Evolutionary conservation across 75 land plant genomes (phyloP), one percentile per base, ranked within the genome.

Genomic region (Pinus tabuliformis): DNA sequence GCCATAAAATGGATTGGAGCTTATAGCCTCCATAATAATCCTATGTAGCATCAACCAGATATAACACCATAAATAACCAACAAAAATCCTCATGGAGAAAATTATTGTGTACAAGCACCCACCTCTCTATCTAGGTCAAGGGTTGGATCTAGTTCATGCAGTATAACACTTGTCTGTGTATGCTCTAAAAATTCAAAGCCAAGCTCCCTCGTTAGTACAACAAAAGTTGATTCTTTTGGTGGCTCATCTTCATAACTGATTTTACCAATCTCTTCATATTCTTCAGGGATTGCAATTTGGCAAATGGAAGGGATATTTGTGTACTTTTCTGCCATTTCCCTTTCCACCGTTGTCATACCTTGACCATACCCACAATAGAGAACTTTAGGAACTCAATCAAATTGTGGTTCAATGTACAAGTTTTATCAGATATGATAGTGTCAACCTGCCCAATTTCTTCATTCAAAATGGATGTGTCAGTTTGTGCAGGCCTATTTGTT

Each of bases 361-460:
- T 5, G 5, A 39, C 45, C 45, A 39, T 39, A 39, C 94, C 90
- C 8, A 88, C 86, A 75, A 92, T 89, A n/a, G 94, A 92, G 60
- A 91, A 89, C 79, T 89, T 92, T 26, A 85, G 64, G 72, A 89
- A 91, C 26, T 89, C 91, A 91, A 91, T 91, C 75, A 84, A 83
- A 74, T 91, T 91, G 77, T 89, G 89, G 13, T 91, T 91, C 58
- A 91, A 70, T 30, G 93, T 91, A 20, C 91, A 91, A 58, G 91
- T 91, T 78, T 91, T 91, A 73, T 91, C 91, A 65, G 89, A 89
- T 5, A 89, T 81, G 49, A 91, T 91, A 21, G 89, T 89, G 57
- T 89, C 91, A 13, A 89, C 89, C 75, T 89, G 89, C 18, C 94
- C 97, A 62, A 94, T 81, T 68, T 94, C 92, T 76, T 91, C 97